These are phyloP conservation scores for Dunaliella primolecta DNA, from an alignment of 139 green algal genomes.

Conservation along the genomic window DNA sequence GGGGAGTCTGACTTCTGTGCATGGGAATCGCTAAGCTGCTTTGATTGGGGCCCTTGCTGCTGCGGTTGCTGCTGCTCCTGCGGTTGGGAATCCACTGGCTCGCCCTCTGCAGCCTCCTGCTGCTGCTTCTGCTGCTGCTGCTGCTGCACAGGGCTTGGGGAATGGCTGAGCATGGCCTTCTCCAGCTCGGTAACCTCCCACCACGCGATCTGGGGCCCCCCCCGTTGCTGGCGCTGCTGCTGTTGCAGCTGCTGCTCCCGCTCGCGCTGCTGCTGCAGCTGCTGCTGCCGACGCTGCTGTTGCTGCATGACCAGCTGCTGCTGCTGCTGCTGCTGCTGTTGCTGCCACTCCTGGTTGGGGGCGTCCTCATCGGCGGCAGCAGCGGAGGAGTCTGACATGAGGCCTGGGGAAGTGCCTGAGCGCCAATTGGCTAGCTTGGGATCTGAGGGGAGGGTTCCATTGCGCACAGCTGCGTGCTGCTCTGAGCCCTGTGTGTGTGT, in stretches of 20 bases:
- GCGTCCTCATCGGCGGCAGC: not conserved
- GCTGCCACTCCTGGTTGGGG: not conserved
- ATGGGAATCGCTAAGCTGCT: not conserved
- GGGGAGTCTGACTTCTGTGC: too few species aligned
- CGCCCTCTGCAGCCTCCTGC: too few species aligned
- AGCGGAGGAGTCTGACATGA: too few species aligned
- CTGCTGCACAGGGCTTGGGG: not conserved
- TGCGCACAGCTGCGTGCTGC: not conserved
- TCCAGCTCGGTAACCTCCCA: not conserved
- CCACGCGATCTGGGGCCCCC: not conserved
- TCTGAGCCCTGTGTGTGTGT: not conserved
- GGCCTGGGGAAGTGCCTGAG: too few species aligned
- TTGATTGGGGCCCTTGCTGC: not conserved
- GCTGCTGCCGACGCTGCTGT: not conserved
- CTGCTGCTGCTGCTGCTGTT: not conserved
- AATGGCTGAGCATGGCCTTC: not conserved
- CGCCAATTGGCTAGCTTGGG: too few species aligned
- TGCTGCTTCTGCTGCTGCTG: not conserved
- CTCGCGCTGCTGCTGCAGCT: not conserved
- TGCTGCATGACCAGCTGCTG: not conserved
- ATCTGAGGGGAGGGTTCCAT: too few species aligned
- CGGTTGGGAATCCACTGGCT: too few species aligned
- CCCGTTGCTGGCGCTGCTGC: slow-evolving; percentile 7
- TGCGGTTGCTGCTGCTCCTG: slow-evolving; percentile 1
- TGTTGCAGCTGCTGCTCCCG: slow-evolving; percentile 8